These are phyloP conservation scores for Melastoma candidum DNA, from an alignment of 441 rosid species.

Conservation along the genomic window DNA sequence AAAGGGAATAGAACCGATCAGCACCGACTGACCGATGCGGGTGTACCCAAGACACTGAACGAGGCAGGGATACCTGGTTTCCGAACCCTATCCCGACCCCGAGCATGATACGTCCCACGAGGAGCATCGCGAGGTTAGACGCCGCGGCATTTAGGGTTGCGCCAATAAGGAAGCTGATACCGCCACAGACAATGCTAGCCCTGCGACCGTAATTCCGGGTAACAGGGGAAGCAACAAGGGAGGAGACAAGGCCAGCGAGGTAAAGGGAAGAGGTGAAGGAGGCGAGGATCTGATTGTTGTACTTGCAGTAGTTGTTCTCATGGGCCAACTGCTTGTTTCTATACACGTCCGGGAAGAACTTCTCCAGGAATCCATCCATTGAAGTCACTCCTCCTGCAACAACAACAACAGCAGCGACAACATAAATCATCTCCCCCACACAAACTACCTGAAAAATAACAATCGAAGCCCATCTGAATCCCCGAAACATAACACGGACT, in stretches of 20 bases:
- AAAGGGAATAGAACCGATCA: not conserved
- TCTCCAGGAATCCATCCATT: conserved; percentile 65
- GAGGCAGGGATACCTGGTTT: conserved; percentile 49
- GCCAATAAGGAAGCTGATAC: conserved; percentile 67
- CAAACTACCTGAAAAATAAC: no score
- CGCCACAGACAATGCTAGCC: conserved; percentile 71
- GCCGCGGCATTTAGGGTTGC: conserved; percentile 66
- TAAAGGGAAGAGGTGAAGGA: conserved; percentile 87
- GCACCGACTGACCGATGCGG: not conserved
- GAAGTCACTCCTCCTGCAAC: conserved; percentile 80
- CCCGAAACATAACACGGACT: not conserved
- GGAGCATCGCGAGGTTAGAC: conserved; percentile 60
- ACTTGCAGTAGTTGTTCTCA: conserved; percentile 92
- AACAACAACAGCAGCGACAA: not conserved
- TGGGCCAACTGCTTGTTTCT: conserved; percentile 55
- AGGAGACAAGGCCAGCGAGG: conserved; percentile 79
- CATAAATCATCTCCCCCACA: no score
- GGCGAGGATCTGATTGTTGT: conserved; percentile 63
- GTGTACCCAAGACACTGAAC: not conserved
- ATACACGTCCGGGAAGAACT: conserved; percentile 60
- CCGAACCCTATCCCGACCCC: conserved; percentile 93
- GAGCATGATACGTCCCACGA: conserved; percentile 73
- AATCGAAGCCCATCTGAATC: no score
- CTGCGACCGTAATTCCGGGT: conserved; percentile 76
- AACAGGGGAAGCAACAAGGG: conserved; percentile 64